phyloP scores from a whole-genome alignment of 2,329 filamentous ascomycete genomes.

The Aspergillus ochraceoroseus region DNA sequence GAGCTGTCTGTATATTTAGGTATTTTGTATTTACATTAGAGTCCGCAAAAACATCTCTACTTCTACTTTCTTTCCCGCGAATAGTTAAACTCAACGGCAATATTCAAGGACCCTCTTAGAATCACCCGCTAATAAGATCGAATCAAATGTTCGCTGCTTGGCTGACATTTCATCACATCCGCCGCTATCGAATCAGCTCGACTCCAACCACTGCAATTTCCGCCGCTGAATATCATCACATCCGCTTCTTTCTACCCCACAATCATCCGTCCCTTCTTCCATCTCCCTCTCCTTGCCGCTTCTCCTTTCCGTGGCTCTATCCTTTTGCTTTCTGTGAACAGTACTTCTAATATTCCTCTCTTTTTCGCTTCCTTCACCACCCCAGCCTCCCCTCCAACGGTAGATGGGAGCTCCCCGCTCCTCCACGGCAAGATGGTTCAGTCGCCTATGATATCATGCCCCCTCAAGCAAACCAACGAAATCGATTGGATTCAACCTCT shows the following conservation, averaged over 20 bases:
- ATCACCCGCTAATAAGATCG: conserved; percentile 4
- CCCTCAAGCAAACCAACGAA: conserved; percentile 90
- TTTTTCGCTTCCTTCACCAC: conserved; percentile 1
- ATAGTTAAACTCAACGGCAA: conserved; percentile 8
- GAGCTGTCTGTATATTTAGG: too few relatives aligned
- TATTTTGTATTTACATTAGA: conserved; percentile 17
- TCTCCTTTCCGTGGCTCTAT: not conserved
- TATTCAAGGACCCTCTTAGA: conserved; percentile 5
- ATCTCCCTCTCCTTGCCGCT: conserved; percentile 1
- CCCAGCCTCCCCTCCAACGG: conserved; percentile 9
- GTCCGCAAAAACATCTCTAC: conserved; percentile 14
- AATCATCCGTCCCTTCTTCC: conserved; percentile 4
- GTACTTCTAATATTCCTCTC: not conserved
- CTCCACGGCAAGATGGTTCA: conserved; percentile 60
- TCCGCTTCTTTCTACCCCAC: conserved; percentile 7
- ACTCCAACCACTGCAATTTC: conserved; percentile 16
- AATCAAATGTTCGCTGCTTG: conserved; percentile 6
- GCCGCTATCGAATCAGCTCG: conserved; percentile 11
- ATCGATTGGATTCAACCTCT: conserved; percentile 95
- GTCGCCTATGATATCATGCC: conserved; percentile 91
- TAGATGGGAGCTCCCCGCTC: conserved; percentile 38
- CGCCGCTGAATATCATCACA: conserved; percentile 12
- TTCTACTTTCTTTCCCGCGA: conserved; percentile 4
- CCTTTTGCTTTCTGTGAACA: conserved; percentile 1
- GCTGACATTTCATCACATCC: conserved; percentile 10